phyloP scores from a whole-genome alignment of 768 basidiomycete species.

The Gymnopilus dilepis region DNA sequence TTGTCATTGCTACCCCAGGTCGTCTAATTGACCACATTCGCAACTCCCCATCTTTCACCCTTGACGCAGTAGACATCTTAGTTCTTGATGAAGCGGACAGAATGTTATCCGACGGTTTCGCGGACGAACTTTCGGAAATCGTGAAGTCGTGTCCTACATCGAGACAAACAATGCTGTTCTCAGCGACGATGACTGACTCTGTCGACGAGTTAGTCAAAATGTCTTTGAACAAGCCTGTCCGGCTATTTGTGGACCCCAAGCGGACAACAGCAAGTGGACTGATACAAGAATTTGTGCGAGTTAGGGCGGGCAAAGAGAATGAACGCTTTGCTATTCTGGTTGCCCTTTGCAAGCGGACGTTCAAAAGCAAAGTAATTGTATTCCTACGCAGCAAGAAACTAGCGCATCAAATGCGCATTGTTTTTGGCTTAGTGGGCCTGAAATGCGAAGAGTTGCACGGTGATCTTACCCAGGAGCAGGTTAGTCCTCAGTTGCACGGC shows the following conservation, averaged over 20 bases:
- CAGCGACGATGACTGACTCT: conserved; percentile 98
- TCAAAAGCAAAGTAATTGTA: conserved; percentile 83
- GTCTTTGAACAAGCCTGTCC: conserved; percentile 90
- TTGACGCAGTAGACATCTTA: conserved; percentile 91
- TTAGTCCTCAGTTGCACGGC: conserved; percentile 38
- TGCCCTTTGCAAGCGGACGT: conserved; percentile 86
- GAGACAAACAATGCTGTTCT: conserved; percentile 98
- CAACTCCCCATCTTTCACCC: conserved; percentile 91
- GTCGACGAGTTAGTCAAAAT: conserved; percentile 93
- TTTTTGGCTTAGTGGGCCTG: conserved; percentile 89
- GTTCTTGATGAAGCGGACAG: conserved; percentile 98
- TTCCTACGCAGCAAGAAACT: conserved; percentile 97
- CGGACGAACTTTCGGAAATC: conserved; percentile 93
- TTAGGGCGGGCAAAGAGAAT: conserved; percentile 77
- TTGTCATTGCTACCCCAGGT: conserved; percentile 96
- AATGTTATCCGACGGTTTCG: conserved; percentile 95
- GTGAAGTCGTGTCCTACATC: conserved; percentile 86
- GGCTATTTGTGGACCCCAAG: conserved; percentile 95
- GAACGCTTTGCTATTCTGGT: conserved; percentile 80
- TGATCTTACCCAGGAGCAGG: conserved; percentile 95
- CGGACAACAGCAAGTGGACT: conserved; percentile 84
- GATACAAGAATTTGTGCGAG: conserved; percentile 93
- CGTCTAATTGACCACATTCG: conserved; percentile 97
- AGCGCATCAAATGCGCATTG: conserved; percentile 95
- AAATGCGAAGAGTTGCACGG: conserved; percentile 94